Conservation (phyloP, 805 yeast species). For the Monosporozyma solicola region DNA sequence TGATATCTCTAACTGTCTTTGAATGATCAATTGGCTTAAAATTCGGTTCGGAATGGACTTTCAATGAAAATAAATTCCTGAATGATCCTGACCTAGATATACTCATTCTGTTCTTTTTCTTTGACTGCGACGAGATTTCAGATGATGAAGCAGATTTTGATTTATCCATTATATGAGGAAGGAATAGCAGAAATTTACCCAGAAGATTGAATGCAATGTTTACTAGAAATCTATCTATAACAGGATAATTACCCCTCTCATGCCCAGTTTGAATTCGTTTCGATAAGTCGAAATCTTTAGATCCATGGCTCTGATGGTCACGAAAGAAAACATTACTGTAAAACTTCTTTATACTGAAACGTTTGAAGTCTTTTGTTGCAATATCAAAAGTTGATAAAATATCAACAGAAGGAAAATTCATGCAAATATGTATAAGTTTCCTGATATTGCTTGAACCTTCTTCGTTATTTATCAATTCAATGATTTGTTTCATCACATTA, state of each 20-base stretch:
- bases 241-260: neutral
- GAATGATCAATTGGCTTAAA: neutral
- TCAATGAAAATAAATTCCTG: conserved; percentile 7
- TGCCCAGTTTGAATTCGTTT: neutral
- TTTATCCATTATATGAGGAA: neutral
- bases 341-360: conserved; percentile 5
- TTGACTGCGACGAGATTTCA: neutral
- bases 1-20: conserved; percentile 1
- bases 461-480: neutral
- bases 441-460: conserved; percentile 5
- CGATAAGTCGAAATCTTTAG: neutral
- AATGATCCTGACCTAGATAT: conserved; percentile 8
- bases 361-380: conserved; percentile 18
- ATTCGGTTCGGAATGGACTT: neutral
- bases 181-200: neutral
- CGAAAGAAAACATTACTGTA: neutral
- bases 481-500: conserved; percentile 6
- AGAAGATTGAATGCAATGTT: neutral
- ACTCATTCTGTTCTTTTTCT: neutral
- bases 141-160: neutral
- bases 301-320: neutral
- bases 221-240: neutral
- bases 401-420: conserved; percentile 17
- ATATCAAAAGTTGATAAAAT: conserved; percentile 9
- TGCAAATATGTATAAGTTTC: conserved; percentile 12